Conservation (phyloP, 2,329 filamentous ascomycete genomes). For the Chaetomium globosum region DNA sequence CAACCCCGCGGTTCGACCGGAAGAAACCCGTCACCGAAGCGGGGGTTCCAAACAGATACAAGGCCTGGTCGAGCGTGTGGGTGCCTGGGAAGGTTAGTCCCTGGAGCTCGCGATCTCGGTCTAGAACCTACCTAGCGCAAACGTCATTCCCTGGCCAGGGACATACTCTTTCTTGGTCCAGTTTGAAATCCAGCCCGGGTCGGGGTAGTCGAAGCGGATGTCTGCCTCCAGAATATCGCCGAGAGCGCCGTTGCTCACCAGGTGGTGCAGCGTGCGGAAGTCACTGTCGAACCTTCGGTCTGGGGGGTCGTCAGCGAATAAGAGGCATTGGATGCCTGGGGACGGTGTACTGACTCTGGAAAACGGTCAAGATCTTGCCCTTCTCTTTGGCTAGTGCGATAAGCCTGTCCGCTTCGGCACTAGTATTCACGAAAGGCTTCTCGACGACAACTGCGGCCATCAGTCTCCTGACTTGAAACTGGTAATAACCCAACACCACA, state of each 20-base stretch:
- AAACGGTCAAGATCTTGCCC: conserved; percentile 54
- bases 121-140: conserved; percentile 44
- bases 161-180: conserved; percentile 42
- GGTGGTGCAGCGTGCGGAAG: conserved; percentile 61
- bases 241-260: conserved; percentile 56
- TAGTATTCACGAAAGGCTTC: conserved; percentile 66
- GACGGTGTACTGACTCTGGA: conserved; percentile 51
- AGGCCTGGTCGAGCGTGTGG: conserved; percentile 65
- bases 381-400: conserved; percentile 52
- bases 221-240: conserved; percentile 67
- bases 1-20: conserved; percentile 54
- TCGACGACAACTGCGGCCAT: conserved; percentile 60
- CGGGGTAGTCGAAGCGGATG: conserved; percentile 64
- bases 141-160: conserved; percentile 48
- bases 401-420: conserved; percentile 59
- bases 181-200: conserved; percentile 44
- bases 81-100: conserved; percentile 46
- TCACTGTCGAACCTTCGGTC: conserved; percentile 58
- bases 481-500: not conserved
- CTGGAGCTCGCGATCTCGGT: not conserved
- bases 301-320: conserved; percentile 10
- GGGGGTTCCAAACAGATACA: conserved; percentile 60
- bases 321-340: not conserved
- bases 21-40: conserved; percentile 60
- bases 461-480: no score